Conservation (phyloP, 2,329 filamentous ascomycete genomes). For the Trichoderma polysporum region DNA sequence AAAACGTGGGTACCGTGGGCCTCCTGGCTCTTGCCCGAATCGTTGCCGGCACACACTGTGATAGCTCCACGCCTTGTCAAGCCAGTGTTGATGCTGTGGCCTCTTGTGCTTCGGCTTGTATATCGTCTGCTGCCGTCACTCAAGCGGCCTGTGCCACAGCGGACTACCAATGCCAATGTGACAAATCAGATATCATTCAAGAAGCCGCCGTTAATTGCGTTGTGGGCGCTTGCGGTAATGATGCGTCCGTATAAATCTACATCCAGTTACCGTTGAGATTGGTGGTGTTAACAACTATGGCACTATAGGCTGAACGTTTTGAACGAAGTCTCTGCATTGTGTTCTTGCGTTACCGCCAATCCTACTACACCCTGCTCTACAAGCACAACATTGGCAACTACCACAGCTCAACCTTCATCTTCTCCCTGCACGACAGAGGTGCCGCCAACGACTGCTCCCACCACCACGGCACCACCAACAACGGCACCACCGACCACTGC, state of each 20-base stretch:
- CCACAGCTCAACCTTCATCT: neutral
- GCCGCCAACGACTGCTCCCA: conserved; percentile 4
- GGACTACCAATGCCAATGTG: conserved; percentile 31
- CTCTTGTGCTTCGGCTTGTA: conserved; percentile 28
- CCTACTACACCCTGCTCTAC: conserved; percentile 24
- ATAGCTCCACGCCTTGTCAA: conserved; percentile 28
- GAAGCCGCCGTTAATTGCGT: conserved; percentile 27
- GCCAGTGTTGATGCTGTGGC: conserved; percentile 28
- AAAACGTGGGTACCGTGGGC: conserved; percentile 6
- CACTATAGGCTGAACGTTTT: conserved; percentile 23
- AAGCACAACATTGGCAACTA: neutral
- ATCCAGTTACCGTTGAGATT: neutral
- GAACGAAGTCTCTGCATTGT: conserved; percentile 25
- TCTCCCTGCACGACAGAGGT: neutral
- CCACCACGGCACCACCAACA: neutral
- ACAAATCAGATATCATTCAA: conserved; percentile 27
- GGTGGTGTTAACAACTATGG: neutral
- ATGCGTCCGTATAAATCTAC: neutral
- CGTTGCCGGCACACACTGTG: conserved; percentile 25
- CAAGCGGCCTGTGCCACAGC: conserved; percentile 25
- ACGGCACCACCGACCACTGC: neutral
- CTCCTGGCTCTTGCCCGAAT: conserved; percentile 25
- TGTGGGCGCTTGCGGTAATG: conserved; percentile 25
- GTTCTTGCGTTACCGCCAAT: conserved; percentile 28
- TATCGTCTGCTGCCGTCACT: conserved; percentile 29